These are phyloP conservation scores for Naganishia liquefaciens DNA, from an alignment of 1,284 basidiomycete genomes.

Conservation along the genomic window DNA sequence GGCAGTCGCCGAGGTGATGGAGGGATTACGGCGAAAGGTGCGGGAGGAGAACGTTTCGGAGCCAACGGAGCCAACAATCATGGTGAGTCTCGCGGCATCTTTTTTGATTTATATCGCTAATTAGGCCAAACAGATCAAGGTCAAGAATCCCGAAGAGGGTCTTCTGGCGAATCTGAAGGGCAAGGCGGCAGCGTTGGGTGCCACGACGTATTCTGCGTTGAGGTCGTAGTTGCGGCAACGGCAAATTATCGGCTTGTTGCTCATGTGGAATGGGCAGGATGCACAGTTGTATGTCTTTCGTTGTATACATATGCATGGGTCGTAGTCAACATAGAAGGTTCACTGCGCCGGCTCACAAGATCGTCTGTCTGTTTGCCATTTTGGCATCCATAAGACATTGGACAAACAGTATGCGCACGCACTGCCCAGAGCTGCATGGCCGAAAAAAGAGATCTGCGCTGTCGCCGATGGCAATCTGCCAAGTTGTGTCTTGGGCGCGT, in stretches of 20 bases:
- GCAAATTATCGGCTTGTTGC: background rate
- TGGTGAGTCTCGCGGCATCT: conserved; percentile 58
- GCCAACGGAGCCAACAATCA: conserved; percentile 59
- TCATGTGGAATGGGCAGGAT: background rate
- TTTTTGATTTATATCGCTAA: background rate
- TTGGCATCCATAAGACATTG: too few species aligned
- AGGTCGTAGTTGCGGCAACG: background rate
- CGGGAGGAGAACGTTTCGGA: conserved; percentile 80
- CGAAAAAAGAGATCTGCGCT: too few species aligned
- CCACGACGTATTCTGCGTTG: conserved; percentile 23
- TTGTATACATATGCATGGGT: conserved; percentile 4
- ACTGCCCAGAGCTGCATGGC: too few species aligned
- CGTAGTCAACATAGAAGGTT: too few species aligned
- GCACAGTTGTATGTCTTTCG: conserved; percentile 12
- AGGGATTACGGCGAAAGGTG: conserved; percentile 86
- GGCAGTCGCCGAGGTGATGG: conserved; percentile 88
- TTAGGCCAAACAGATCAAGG: conserved; percentile 8
- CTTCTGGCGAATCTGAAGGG: conserved; percentile 28
- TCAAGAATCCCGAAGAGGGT: conserved; percentile 28
- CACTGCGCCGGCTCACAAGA: too few species aligned
- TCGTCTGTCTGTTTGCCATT: too few species aligned
- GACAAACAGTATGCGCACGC: too few species aligned
- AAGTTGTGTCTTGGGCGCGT: too few species aligned
- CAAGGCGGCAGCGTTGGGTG: conserved; percentile 26
- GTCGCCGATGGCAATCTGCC: too few species aligned